Base-by-base conservation (phyloP, 2,329 filamentous ascomycete genomes). In the Monosporascus ibericus region DNA sequence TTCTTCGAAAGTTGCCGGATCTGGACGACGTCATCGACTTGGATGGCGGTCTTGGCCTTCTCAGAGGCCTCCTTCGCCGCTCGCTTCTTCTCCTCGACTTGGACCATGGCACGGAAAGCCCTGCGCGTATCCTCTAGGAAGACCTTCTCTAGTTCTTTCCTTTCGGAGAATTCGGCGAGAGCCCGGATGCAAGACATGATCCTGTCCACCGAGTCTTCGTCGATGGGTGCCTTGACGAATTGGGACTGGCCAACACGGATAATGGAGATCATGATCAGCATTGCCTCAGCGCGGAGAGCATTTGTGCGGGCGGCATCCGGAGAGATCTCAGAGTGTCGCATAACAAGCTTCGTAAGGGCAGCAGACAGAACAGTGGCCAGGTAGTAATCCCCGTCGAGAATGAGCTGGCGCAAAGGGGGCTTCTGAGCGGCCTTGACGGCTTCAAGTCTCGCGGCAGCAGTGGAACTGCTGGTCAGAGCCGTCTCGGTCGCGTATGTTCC, bases 211-310 rank as follows among this genome's bases (percentile, higher is more conserved):
- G 94, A 96, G 69, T 99, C 94, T 69, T 99, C 94, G 57, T 99
- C 94, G 58, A 99, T 97, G 2, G 91, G 89, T 1, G 90, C 88
- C 76, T 97, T 97, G 66, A 95, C 94, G 62, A 99, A 99, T 58
- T 96, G 90, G n/a, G 92, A 97, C 72, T 99, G 94, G 40, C 94
- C 94, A 55, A 96, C 94, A 48, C 94, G 91, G 60, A 99, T 90
- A 61, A 99, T 95, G 5, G 94, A 97, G 63, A 99, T 96, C 92
- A 97, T 96, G 68, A 99, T 97, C 50, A 99, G 81, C 94, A 99
- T 99, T 44, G 94, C 94, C 72, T 99, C 94, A 3, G 94, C 94
- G 48, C 90, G 87, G 25, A 99, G 81, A 30, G 92, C 92, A 63
- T 99, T 99, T 30, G 92, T 97, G 39, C 94, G 87, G 44, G 89